A percentile compares a stretch with the other conserved stretches of the same genome.
Conservation (phyloP, 768 basidiomycete species). For the Trametes maxima region DNA sequence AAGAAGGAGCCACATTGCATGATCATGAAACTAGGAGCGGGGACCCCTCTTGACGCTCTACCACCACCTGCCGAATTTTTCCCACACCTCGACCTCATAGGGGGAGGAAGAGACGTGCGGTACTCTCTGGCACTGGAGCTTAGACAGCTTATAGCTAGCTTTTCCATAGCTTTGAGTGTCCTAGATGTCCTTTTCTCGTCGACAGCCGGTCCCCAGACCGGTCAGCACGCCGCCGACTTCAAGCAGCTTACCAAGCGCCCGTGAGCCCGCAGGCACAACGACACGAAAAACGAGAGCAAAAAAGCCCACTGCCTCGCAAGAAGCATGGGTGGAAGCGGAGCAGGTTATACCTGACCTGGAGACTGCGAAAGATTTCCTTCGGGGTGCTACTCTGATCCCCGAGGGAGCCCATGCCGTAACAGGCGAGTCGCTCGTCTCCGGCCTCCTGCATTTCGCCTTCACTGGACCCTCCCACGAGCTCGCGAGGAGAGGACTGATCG, state of each 20-base stretch:
- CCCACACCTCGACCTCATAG: constrained; percentile 12
- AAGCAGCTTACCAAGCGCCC: neutral
- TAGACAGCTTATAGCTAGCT: too few species aligned
- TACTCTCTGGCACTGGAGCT: neutral
- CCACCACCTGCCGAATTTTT: constrained; percentile 4
- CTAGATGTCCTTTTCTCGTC: too few species aligned
- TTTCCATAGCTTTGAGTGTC: neutral
- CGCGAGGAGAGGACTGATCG: neutral
- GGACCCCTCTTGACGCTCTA: too few species aligned
- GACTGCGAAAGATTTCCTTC: neutral
- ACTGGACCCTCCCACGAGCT: neutral
- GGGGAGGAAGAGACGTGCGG: constrained; percentile 4
- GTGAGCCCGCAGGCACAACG: neutral
- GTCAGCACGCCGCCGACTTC: neutral
- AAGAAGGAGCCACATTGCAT: too few species aligned
- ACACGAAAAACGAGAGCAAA: neutral
- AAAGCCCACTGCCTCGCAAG: neutral
- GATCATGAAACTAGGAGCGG: too few species aligned
- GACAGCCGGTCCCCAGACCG: neutral
- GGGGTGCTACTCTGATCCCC: neutral
- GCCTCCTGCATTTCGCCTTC: constrained; percentile 3
- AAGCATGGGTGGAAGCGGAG: neutral
- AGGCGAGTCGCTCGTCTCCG: constrained; percentile 6
- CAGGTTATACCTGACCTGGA: neutral
- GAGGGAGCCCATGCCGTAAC: constrained; percentile 5